phyloP scores from a whole-genome alignment of 306 rosid species.

The Malus fusca region DNA sequence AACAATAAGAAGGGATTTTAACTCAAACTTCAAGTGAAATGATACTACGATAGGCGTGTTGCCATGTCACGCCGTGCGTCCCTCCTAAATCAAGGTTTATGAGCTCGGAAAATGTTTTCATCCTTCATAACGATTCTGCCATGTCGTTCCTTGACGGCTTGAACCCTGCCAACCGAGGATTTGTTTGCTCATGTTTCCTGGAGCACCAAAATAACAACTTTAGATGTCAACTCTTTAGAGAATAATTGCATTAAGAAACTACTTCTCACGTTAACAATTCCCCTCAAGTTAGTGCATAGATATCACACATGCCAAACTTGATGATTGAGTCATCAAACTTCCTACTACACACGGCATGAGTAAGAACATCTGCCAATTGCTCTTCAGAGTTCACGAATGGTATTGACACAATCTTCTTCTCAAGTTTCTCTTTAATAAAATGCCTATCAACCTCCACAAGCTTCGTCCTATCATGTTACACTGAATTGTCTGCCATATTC shows the following conservation, averaged over 20 bases:
- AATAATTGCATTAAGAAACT: background rate
- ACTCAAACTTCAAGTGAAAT: background rate
- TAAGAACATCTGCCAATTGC: too few species aligned
- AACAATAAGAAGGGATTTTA: background rate
- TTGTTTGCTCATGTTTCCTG: background rate
- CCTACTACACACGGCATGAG: too few species aligned
- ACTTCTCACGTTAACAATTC: background rate
- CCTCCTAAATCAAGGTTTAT: background rate
- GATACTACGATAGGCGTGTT: background rate
- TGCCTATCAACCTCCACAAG: too few species aligned
- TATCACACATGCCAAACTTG: too few species aligned
- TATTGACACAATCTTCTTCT: too few species aligned
- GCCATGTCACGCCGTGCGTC: background rate
- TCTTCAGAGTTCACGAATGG: too few species aligned
- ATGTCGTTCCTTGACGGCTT: background rate
- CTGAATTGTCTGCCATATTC: too few species aligned
- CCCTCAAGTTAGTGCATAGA: too few species aligned
- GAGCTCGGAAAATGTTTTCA: background rate
- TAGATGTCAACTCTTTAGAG: background rate
- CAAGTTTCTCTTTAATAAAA: too few species aligned
- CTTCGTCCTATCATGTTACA: too few species aligned
- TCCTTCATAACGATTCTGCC: background rate
- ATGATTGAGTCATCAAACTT: too few species aligned
- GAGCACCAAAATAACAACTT: background rate
- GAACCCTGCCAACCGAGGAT: background rate